Conservation (phyloP, 257 asterid species). For the Plantago elongata region DNA sequence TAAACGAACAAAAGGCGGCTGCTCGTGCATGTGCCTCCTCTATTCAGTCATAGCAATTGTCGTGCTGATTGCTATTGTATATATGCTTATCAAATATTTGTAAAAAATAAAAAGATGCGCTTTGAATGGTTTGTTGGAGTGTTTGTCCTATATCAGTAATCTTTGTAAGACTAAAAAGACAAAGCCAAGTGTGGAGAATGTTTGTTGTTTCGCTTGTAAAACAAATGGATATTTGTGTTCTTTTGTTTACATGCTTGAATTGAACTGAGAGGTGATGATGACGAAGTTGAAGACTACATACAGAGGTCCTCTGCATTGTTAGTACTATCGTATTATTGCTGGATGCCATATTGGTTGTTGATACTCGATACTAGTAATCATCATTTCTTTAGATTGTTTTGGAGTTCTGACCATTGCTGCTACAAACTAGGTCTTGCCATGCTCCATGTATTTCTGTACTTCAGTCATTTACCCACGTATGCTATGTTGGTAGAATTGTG, state of each 20-base stretch:
- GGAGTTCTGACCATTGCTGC: too few species aligned
- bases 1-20: conserved; percentile 78
- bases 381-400: too few species aligned
- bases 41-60: conserved; percentile 65
- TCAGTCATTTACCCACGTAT: too few species aligned
- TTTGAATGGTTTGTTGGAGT: conserved; percentile 4
- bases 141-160: background rate
- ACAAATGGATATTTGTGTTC: conserved; percentile 5
- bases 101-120: conserved; percentile 23
- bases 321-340: too few species aligned
- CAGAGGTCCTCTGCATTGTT: too few species aligned
- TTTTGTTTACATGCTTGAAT: background rate
- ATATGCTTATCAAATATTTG: conserved; percentile 67
- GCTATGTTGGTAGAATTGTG: too few species aligned
- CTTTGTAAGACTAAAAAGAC: background rate
- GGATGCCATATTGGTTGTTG: too few species aligned
- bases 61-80: conserved; percentile 52
- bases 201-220: conserved; percentile 3
- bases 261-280: background rate
- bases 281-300: too few species aligned
- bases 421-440: too few species aligned
- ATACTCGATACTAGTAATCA: too few species aligned
- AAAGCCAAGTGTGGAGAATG: background rate
- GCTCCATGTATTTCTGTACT: too few species aligned
- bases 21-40: conserved; percentile 79